These are phyloP conservation scores for Schizothecium vesticola DNA, from an alignment of 495 filamentous ascomycete species.

Conservation along the genomic window DNA sequence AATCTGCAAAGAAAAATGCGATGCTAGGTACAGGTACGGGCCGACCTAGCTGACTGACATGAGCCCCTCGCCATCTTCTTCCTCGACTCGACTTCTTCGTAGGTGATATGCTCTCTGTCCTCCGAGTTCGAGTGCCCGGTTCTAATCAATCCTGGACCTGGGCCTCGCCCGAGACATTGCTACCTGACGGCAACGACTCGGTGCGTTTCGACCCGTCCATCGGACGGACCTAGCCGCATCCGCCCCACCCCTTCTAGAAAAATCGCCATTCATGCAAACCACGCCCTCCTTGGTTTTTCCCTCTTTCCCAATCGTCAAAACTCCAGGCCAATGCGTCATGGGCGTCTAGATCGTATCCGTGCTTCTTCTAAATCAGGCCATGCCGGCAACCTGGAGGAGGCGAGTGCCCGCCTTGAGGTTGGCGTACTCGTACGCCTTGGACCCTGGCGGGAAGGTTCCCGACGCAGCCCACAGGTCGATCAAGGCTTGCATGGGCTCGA, in stretches of 20 bases:
- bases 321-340: slow-evolving; percentile 5
- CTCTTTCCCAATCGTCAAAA: not conserved
- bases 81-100: not conserved
- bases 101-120: not conserved
- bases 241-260: slow-evolving; percentile 8
- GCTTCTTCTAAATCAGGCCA: slow-evolving; percentile 19
- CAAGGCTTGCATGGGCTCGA: slow-evolving; percentile 89
- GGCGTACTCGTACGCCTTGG: slow-evolving; percentile 52
- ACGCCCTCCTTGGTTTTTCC: not conserved
- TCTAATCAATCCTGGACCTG: not conserved
- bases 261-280: not conserved
- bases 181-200: not conserved
- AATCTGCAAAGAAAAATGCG: not conserved
- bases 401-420: slow-evolving; percentile 45
- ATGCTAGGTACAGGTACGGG: not conserved
- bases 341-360: not conserved
- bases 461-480: slow-evolving; percentile 85
- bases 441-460: slow-evolving; percentile 72
- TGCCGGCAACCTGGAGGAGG: slow-evolving; percentile 39
- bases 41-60: not conserved
- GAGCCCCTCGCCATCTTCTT: not conserved
- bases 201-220: not conserved
- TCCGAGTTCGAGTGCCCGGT: not conserved
- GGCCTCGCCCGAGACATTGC: not conserved
- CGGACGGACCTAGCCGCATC: not conserved